These are phyloP conservation scores for Rhodotorula toruloides DNA, from an alignment of 768 basidiomycete genomes.

Conservation along the genomic window DNA sequence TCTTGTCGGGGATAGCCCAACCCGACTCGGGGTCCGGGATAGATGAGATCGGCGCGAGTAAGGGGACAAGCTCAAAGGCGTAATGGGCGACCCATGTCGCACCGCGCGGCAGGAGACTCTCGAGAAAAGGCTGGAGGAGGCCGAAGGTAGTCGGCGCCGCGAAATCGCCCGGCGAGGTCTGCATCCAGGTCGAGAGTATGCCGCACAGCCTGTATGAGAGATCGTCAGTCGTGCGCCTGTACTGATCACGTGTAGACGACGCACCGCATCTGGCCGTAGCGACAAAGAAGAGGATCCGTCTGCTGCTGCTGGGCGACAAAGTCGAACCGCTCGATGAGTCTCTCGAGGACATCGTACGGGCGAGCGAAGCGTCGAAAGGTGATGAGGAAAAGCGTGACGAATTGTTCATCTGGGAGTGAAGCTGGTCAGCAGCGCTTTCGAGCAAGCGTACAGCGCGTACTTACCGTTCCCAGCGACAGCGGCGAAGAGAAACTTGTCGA, in stretches of 20 bases:
- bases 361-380: conserved; percentile 40
- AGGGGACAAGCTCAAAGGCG: conserved; percentile 39
- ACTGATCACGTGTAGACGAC: not conserved
- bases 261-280: conserved; percentile 42
- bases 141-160: conserved; percentile 19
- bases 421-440: not conserved
- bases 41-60: conserved; percentile 12
- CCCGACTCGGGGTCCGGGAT: conserved; percentile 27
- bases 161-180: conserved; percentile 42
- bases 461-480: conserved; percentile 41
- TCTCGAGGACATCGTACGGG: conserved; percentile 39
- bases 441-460: not conserved
- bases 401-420: conserved; percentile 37
- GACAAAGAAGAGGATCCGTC: conserved; percentile 37
- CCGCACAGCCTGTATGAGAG: conserved; percentile 34
- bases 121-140: conserved; percentile 34
- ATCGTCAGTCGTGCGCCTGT: not conserved
- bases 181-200: conserved; percentile 39
- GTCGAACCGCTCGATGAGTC: conserved; percentile 39
- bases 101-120: conserved; percentile 28
- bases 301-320: conserved; percentile 25
- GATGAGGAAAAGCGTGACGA: conserved; percentile 41
- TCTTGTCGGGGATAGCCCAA: conserved; percentile 41
- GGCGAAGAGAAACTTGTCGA: conserved; percentile 44
- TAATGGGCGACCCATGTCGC: conserved; percentile 41